Base-by-base conservation (phyloP, 208 protist species). In the Trypanosoma congolense region DNA sequence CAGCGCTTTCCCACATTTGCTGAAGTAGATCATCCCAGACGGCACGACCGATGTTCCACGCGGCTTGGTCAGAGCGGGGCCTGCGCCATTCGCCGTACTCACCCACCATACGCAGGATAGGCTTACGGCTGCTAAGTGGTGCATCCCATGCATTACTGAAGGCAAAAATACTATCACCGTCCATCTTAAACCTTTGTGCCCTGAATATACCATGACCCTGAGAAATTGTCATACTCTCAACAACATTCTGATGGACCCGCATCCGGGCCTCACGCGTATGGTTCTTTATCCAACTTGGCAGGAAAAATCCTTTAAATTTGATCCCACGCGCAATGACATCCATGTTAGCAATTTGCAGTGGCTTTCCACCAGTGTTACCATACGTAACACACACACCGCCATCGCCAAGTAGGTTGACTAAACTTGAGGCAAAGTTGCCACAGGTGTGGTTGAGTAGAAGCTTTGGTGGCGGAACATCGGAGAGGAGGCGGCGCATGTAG, bases 381-480 rank as follows among this genome's bases (percentile, higher is more conserved):
- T 98, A 99, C 2, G 96, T 98, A 10, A 99, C 96, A 38, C 97
- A 80, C 3, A 86, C 79, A 38, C 92, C 95, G 33, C 82, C 66
- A 45, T 96, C 79, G 31, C 83, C 94, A 10, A 98, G 75, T 4
- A 91, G 75, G 26, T 93, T 84, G 19, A 92, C 70, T 36, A 98
- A 63, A 59, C 93, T 79, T 14, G 92, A 94, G 3, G 84, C 90
- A 56, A 77, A 89, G 19, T 69, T 67, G 24, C 97, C 97, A 59
- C 97, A 95, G 18, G 93, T 94, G 63, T 93, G 86, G 66, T 99
- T 98, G 18, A 99, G 74, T 26, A 95, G 82, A 14, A 99, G 70
- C 66, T 90, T 95, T 54, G 96, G 90, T 43, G 83, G 73, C 50
- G 96, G 96, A 35, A 98, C 68, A 63, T 98, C 95, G 12, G 80